These are phyloP conservation scores for Saccharomycopsis hybrid DNA, from an alignment of 1,139 yeast genomes.

Conservation along the genomic window DNA sequence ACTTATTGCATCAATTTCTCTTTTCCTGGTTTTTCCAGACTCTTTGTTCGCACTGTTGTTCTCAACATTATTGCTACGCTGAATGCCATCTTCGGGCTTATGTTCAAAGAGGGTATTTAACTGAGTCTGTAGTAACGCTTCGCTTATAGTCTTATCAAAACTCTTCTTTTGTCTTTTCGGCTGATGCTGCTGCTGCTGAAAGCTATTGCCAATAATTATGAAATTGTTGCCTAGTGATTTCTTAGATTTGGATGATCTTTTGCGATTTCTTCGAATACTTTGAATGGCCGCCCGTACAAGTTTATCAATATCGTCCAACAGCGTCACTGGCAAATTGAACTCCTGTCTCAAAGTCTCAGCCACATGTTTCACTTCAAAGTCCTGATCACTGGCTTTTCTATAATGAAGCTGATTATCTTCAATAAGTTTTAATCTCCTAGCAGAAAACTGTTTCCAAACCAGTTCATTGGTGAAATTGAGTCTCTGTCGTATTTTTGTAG, in stretches of 20 bases:
- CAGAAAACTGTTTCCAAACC: slow-evolving; percentile 84
- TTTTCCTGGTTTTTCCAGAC: too few relatives aligned
- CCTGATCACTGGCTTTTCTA: slow-evolving; percentile 90
- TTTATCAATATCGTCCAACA: slow-evolving; percentile 71
- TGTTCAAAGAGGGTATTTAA: too few relatives aligned
- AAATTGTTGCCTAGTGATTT: neutral
- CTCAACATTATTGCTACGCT: too few relatives aligned
- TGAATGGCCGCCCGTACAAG: slow-evolving; percentile 92
- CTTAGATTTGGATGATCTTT: slow-evolving; percentile 37
- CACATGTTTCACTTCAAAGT: slow-evolving; percentile 66
- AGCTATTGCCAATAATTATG: neutral
- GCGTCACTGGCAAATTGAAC: slow-evolving; percentile 57
- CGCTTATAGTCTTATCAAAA: too few relatives aligned
- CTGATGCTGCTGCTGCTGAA: neutral
- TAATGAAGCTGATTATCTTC: slow-evolving; percentile 72
- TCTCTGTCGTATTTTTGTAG: slow-evolving; percentile 67
- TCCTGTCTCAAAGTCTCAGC: slow-evolving; percentile 72
- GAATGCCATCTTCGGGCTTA: too few relatives aligned
- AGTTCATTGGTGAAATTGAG: slow-evolving; percentile 74
- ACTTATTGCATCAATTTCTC: neutral
- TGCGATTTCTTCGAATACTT: slow-evolving; percentile 61
- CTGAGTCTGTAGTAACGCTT: too few relatives aligned
- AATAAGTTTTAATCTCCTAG: slow-evolving; percentile 79
- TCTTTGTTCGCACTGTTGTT: too few relatives aligned
- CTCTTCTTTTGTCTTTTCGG: neutral